Evolutionary conservation across 2,329 filamentous ascomycete species (phyloP).

Genomic region (Fusarium robinianum): DNA sequence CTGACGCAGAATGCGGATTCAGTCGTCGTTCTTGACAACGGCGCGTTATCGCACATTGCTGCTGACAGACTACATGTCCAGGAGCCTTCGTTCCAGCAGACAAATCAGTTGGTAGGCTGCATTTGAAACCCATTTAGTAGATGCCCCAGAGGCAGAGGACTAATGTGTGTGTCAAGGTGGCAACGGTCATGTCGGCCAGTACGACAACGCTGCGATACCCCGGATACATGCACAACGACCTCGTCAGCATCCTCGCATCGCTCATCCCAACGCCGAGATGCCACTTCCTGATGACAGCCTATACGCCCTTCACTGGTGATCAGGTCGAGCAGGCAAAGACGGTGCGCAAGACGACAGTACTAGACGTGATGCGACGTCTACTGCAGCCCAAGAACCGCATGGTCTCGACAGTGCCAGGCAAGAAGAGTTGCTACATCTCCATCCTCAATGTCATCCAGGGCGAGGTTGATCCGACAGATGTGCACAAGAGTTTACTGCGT

Average conservation of each 20-base stretch:
- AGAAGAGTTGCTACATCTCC: constrained; percentile 98
- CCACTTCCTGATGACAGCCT: constrained; percentile 98
- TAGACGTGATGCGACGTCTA: constrained; percentile 95
- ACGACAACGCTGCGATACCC: constrained; percentile 96
- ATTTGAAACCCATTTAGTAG: no score
- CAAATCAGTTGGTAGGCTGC: constrained; percentile 88
- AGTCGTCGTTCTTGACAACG: constrained; percentile 96
- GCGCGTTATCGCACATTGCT: constrained; percentile 88
- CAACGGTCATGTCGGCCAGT: constrained; percentile 97
- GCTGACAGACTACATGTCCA: constrained; percentile 94
- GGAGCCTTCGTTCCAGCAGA: constrained; percentile 94
- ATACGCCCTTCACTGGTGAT: constrained; percentile 96
- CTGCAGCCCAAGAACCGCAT: constrained; percentile 99
- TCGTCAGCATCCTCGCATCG: constrained; percentile 94
- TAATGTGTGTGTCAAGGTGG: constrained; percentile 59
- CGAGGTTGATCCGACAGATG: constrained; percentile 95
- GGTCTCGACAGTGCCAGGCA: constrained; percentile 93
- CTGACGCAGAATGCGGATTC: constrained; percentile 96
- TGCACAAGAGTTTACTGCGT: constrained; percentile 95
- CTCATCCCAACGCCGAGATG: constrained; percentile 95
- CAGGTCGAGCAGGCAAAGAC: constrained; percentile 97
- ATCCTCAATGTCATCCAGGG: constrained; percentile 99
- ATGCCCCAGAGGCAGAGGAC: not conserved
- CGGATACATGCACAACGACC: constrained; percentile 99
- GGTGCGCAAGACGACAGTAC: constrained; percentile 94